Evolutionary conservation across 192 early-diverging fungal species (phyloP).

Genomic region (Backusella sp.): DNA sequence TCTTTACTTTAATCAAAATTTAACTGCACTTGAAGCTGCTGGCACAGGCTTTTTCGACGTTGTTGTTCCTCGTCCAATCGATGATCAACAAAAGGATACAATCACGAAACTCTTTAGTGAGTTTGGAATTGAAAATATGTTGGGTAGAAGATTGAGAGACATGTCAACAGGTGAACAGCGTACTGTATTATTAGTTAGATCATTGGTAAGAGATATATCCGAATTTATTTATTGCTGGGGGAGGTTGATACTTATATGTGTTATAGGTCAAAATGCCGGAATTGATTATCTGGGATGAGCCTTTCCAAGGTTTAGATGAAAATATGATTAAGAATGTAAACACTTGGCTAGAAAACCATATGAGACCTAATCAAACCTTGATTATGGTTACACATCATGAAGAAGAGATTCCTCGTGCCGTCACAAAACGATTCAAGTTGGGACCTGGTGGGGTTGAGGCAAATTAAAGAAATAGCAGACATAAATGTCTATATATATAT

Average conservation of each 20-base stretch:
- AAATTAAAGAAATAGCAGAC: conserved; percentile 3
- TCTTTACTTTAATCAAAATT: conserved; percentile 45
- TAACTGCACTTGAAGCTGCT: conserved; percentile 39
- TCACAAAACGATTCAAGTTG: conserved; percentile 26
- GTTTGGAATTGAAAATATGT: conserved; percentile 24
- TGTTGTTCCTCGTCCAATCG: conserved; percentile 21
- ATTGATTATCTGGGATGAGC: conserved; percentile 58
- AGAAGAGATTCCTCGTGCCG: conserved; percentile 50
- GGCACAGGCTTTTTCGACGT: conserved; percentile 45
- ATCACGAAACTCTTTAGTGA: conserved; percentile 21
- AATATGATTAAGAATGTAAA: conserved; percentile 38
- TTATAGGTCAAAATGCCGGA: conserved; percentile 38
- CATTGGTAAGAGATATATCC: conserved; percentile 25
- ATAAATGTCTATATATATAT: background rate
- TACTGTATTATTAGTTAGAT: conserved; percentile 46
- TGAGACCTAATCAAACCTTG: conserved; percentile 45
- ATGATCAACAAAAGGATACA: conserved; percentile 8
- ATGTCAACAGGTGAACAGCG: conserved; percentile 55
- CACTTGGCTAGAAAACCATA: conserved; percentile 43
- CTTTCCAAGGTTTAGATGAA: conserved; percentile 57
- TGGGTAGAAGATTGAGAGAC: conserved; percentile 16
- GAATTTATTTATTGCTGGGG: background rate
- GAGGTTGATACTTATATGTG: background rate
- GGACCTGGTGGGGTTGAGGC: conserved; percentile 6
- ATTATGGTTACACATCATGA: conserved; percentile 58